These are phyloP conservation scores for Hypholoma fasciculare DNA, from an alignment of 768 basidiomycete species.

Conservation along the genomic window DNA sequence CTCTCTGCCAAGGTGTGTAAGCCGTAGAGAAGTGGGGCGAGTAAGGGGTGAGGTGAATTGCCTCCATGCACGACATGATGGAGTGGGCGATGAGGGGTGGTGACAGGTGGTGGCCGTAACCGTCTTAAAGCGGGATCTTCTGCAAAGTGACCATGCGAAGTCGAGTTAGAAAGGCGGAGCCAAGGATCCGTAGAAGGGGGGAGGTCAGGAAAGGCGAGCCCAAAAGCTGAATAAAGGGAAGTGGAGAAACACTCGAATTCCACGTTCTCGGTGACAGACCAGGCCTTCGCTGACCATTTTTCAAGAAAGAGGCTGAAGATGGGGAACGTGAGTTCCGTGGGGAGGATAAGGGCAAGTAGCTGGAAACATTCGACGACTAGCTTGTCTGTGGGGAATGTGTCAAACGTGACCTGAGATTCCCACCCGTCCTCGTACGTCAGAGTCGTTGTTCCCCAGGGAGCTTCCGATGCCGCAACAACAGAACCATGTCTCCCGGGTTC, in stretches of 20 bases:
- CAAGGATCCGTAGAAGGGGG: slow-evolving; percentile 36
- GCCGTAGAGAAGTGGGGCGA: slow-evolving; percentile 66
- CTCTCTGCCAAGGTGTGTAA: slow-evolving; percentile 82
- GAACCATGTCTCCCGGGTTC: slow-evolving; percentile 19
- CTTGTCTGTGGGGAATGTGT: slow-evolving; percentile 53
- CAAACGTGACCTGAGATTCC: slow-evolving; percentile 45
- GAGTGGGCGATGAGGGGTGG: slow-evolving; percentile 18
- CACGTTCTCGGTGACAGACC: slow-evolving; percentile 41
- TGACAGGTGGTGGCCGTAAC: slow-evolving; percentile 33
- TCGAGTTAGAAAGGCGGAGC: slow-evolving; percentile 44
- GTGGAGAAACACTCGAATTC: slow-evolving; percentile 59
- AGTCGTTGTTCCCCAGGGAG: slow-evolving; percentile 51
- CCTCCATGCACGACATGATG: slow-evolving; percentile 19
- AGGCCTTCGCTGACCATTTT: slow-evolving; percentile 50
- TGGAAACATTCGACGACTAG: slow-evolving; percentile 63
- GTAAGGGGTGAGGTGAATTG: slow-evolving; percentile 38
- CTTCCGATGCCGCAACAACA: slow-evolving; percentile 47
- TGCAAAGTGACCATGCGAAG: slow-evolving; percentile 45
- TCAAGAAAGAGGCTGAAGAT: slow-evolving; percentile 58
- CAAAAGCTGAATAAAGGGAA: slow-evolving; percentile 52
- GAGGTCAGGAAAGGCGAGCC: slow-evolving; percentile 27
- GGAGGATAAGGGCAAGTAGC: slow-evolving; percentile 61
- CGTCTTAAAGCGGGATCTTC: slow-evolving; percentile 60
- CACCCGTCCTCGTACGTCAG: slow-evolving; percentile 55
- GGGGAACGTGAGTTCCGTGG: slow-evolving; percentile 52